These are phyloP conservation scores for Rhipidocladum racemiflorum DNA, from an alignment of 176 grass and related monocot genomes.

Conservation along the genomic window DNA sequence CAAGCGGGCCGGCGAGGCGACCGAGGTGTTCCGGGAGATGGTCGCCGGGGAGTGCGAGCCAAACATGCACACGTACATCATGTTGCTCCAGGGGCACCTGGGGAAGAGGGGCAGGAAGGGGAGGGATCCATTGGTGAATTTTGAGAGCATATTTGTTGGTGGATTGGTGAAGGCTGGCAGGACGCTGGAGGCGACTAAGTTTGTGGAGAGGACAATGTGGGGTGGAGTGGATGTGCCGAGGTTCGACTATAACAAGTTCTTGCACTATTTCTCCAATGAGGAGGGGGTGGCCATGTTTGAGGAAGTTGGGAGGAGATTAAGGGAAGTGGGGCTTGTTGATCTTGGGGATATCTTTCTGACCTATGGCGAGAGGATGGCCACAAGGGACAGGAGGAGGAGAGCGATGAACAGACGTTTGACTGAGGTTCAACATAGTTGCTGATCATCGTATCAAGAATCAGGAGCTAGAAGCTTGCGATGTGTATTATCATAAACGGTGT, in stretches of 20 bases:
- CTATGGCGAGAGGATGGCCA: slow-evolving; percentile 83
- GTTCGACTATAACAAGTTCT: slow-evolving; percentile 83
- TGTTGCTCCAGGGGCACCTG: slow-evolving; percentile 80
- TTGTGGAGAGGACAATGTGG: slow-evolving; percentile 75
- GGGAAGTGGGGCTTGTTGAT: slow-evolving; percentile 56
- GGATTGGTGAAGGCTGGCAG: slow-evolving; percentile 77
- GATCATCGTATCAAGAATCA: background rate
- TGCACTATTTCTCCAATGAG: slow-evolving; percentile 73
- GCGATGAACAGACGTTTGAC: slow-evolving; percentile 47
- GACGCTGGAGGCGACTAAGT: slow-evolving; percentile 73
- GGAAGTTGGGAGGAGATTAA: slow-evolving; percentile 57
- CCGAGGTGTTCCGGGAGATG: slow-evolving; percentile 68
- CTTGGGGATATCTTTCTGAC: slow-evolving; percentile 68
- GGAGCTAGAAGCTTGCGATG: slow-evolving; percentile 15
- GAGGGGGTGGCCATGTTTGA: slow-evolving; percentile 65
- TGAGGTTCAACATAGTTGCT: background rate
- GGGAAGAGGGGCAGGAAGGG: slow-evolving; percentile 83
- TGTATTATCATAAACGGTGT: background rate
- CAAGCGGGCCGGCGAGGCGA: slow-evolving; percentile 60
- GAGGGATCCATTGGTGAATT: slow-evolving; percentile 63
- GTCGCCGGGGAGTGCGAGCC: slow-evolving; percentile 55
- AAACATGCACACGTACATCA: slow-evolving; percentile 90
- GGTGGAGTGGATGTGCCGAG: slow-evolving; percentile 65
- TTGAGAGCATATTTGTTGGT: slow-evolving; percentile 82
- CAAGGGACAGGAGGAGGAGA: slow-evolving; percentile 68